Percentiles rank a stretch among this genome's conserved stretches.
Conservation (phyloP, 2,329 filamentous ascomycete species). For the Phialophora expanda region DNA sequence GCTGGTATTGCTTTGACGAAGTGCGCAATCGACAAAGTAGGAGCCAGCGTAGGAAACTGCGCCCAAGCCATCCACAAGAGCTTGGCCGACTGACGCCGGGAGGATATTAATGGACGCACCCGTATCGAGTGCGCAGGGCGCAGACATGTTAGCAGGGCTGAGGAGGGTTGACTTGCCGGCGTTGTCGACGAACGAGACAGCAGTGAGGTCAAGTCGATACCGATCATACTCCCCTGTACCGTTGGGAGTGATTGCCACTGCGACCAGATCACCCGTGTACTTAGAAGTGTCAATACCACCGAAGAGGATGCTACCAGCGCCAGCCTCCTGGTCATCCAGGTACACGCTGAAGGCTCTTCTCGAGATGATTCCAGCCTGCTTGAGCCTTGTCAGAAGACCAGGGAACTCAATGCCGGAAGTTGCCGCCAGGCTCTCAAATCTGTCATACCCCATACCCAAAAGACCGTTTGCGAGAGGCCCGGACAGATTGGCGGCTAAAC, state of each 20-base stretch:
- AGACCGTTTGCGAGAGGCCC: slow-evolving; percentile 61
- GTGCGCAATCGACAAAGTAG: slow-evolving; percentile 13
- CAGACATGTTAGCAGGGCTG: slow-evolving; percentile 1
- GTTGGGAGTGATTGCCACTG: slow-evolving; percentile 58
- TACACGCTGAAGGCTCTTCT: slow-evolving; percentile 50
- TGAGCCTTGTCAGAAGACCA: slow-evolving; percentile 69
- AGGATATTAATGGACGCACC: slow-evolving; percentile 1
- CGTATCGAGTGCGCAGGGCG: slow-evolving; percentile 12
- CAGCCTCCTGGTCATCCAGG: slow-evolving; percentile 59
- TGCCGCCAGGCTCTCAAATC: slow-evolving; percentile 43
- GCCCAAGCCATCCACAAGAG: not conserved
- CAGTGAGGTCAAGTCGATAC: slow-evolving; percentile 7
- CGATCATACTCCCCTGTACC: slow-evolving; percentile 2
- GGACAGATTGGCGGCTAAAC: slow-evolving; percentile 59
- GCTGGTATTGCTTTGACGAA: slow-evolving; percentile 6
- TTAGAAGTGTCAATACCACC: slow-evolving; percentile 80
- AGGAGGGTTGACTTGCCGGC: not conserved
- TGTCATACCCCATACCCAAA: slow-evolving; percentile 58
- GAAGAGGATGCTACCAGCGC: slow-evolving; percentile 73
- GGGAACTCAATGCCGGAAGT: slow-evolving; percentile 52
- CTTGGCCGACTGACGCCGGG: not conserved
- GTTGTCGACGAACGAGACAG: slow-evolving; percentile 5
- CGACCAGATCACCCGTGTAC: slow-evolving; percentile 67
- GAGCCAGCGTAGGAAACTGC: slow-evolving; percentile 2
- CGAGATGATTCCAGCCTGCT: slow-evolving; percentile 58